Conservation (phyloP, 106 monocot genomes). For the Acorus gramineus region DNA sequence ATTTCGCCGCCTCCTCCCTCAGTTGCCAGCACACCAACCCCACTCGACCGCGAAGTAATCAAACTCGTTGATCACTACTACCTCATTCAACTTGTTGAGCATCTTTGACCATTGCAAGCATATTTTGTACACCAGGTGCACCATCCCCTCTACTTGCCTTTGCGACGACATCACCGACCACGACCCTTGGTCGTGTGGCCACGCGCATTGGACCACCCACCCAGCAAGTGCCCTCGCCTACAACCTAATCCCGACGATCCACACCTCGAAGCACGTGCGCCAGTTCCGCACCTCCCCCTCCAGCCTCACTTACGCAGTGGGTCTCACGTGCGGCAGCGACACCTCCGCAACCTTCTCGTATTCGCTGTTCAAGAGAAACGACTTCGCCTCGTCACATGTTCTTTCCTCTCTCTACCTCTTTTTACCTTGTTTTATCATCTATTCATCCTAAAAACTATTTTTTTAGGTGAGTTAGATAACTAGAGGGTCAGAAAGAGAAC, state of each 20-base stretch:
- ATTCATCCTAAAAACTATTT: too few species aligned
- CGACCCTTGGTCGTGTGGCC: background rate
- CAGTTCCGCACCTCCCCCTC: conserved; percentile 32
- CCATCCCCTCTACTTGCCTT: background rate
- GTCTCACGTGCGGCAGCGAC: conserved; percentile 5
- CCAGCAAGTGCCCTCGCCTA: conserved; percentile 51
- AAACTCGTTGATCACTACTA: conserved; percentile 60
- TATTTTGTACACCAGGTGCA: conserved; percentile 25
- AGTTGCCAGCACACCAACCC: conserved; percentile 37
- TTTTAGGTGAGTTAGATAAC: too few species aligned
- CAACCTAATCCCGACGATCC: conserved; percentile 40
- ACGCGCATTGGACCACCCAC: conserved; percentile 50
- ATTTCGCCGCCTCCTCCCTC: conserved; percentile 16
- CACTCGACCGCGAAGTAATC: conserved; percentile 86
- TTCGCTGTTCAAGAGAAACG: conserved; percentile 31
- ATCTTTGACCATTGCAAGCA: conserved; percentile 48
- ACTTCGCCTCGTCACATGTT: conserved; percentile 48
- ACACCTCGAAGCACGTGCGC: conserved; percentile 36
- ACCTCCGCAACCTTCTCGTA: conserved; percentile 10
- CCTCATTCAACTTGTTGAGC: conserved; percentile 49
- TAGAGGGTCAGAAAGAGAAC: too few species aligned
- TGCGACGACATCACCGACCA: conserved; percentile 11
- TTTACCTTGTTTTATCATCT: too few species aligned
- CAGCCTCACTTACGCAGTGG: conserved; percentile 37
- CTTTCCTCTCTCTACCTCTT: too few species aligned